Evolutionary conservation across 805 yeast genomes (phyloP).

Genomic region (Saccharomycopsis fibuligera): DNA sequence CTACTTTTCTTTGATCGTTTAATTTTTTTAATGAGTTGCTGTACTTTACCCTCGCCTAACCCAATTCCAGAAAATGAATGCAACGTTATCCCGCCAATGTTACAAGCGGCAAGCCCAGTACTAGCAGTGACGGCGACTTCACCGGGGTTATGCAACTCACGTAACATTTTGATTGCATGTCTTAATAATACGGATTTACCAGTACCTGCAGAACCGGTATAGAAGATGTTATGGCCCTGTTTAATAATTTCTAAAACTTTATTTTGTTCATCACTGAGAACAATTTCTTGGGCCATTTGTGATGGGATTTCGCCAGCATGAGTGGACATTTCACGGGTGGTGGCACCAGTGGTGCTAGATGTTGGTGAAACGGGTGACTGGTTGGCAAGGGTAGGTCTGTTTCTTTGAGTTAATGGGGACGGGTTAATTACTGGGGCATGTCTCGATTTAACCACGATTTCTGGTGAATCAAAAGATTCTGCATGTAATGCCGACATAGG

Average conservation of each 20-base stretch:
- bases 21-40: constrained; percentile 43
- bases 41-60: constrained; percentile 50
- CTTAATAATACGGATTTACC: constrained; percentile 88
- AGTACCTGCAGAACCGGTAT: constrained; percentile 98
- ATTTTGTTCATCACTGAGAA: constrained; percentile 55
- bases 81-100: constrained; percentile 71
- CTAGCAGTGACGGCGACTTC: constrained; percentile 75
- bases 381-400: not conserved
- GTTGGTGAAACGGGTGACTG: too few relatives aligned
- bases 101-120: constrained; percentile 79
- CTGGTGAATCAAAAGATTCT: not conserved
- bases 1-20: constrained; percentile 43
- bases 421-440: not conserved
- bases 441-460: not conserved
- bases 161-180: constrained; percentile 50
- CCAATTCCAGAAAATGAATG: constrained; percentile 80
- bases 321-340: constrained; percentile 5
- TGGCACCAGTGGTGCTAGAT: too few relatives aligned
- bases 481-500: not conserved
- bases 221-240: constrained; percentile 66
- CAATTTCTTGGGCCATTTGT: constrained; percentile 1
- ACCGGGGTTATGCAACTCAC: constrained; percentile 37
- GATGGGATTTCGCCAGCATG: not conserved
- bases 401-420: not conserved
- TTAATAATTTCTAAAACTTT: constrained; percentile 59